phyloP scores from a whole-genome alignment of 2,329 filamentous ascomycete genomes.

The Rhytidhysteron rufulum region DNA sequence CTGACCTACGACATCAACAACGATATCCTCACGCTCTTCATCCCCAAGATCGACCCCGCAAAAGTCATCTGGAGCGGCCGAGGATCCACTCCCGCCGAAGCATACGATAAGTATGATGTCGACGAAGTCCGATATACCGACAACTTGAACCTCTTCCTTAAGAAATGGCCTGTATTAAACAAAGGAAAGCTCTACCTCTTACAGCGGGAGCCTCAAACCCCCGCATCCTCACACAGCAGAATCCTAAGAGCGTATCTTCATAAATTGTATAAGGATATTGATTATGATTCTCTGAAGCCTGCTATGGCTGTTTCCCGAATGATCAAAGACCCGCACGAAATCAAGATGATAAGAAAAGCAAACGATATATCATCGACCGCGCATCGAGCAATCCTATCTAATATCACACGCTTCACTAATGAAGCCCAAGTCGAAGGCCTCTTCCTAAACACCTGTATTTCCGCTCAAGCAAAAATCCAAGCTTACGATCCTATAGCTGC shows the following conservation, averaged over 20 bases:
- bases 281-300: conserved; percentile 54
- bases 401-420: conserved; percentile 61
- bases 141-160: conserved; percentile 25
- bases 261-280: conserved; percentile 32
- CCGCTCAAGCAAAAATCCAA: conserved; percentile 69
- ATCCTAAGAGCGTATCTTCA: too few species aligned
- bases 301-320: conserved; percentile 78
- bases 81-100: conserved; percentile 59
- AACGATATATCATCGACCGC: conserved; percentile 75
- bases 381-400: conserved; percentile 67
- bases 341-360: conserved; percentile 74
- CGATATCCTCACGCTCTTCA: conserved; percentile 68
- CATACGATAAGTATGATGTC: conserved; percentile 60
- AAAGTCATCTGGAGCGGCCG: conserved; percentile 62
- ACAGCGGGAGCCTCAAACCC: conserved; percentile 15
- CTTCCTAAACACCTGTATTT: conserved; percentile 70
- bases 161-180: conserved; percentile 25
- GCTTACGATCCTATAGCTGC: conserved; percentile 89
- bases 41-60: conserved; percentile 63
- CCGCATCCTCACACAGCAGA: not conserved
- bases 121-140: conserved; percentile 62
- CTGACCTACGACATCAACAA: conserved; percentile 55
- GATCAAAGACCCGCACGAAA: conserved; percentile 79
- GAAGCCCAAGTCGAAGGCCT: conserved; percentile 81
- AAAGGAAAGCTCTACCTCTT: conserved; percentile 33